Base-by-base conservation (phyloP, 2,329 filamentous ascomycete genomes). In the Elsinoe australis region DNA sequence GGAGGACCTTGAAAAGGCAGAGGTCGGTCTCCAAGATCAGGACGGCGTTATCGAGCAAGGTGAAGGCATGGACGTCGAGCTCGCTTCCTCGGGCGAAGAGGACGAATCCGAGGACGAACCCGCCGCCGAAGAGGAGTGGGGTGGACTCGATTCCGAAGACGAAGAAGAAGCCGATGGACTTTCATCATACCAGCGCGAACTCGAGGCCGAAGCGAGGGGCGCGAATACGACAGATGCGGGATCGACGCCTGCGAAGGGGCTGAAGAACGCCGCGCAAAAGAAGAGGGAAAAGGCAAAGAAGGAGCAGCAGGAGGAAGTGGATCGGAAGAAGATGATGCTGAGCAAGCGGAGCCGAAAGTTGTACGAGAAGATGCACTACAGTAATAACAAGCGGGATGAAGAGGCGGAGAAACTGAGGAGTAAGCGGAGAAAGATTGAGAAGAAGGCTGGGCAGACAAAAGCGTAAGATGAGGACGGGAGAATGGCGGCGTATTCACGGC, bases 271-370 rank as follows among this genome's bases (percentile, higher is more conserved):
- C 22, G 75, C 78, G 56, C 83, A 83, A 71, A 82, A 85, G 68
- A 67, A 70, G 51, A 78, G 80, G 28, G 78, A 80, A 52, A 75
- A 74, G 63, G 76, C 79, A 59, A 64, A 68, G 59, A 64, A 68
- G 58, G 70, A 76, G 60, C 85, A 92, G 62, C 82, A 84, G 3
- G 92, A 96, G 67, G 89, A 96, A 59, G 68, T 94, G 51, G 88
- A 95, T 67, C 78, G 90, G 54, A 83, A 87, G 65, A 95, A 95
- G 79, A 92, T 94, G 72, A 98, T 98, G 92, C 82, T 96, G 74
- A 86, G 85, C 67, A 86, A 94, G 68, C 92, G 94, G 79, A 98
- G 96, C 81, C 78, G 92, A 61, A 95, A 95, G 80, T 72, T 95
- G 61, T 84, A 90, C 57, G 92, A 96, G 74, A 92, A 95, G 73